These are phyloP conservation scores for Cardamine occulta DNA, from an alignment of 345 rosid genomes.

Conservation along the genomic window DNA sequence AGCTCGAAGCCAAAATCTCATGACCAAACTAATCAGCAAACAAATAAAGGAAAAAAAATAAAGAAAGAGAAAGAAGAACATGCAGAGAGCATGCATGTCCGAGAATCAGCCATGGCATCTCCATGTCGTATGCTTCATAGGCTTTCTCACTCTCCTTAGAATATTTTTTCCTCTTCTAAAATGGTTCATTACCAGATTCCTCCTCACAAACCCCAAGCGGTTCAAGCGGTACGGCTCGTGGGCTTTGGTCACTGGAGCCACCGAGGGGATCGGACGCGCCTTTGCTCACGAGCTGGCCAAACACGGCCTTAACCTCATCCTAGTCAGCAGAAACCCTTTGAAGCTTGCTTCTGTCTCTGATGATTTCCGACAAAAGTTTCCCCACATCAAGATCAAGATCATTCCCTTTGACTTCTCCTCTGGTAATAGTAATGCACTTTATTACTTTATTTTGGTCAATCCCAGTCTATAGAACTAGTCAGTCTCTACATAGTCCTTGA, in stretches of 20 bases:
- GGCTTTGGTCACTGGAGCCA: conserved; percentile 89
- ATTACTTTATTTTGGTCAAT: conserved; percentile 16
- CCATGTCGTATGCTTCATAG: conserved; percentile 55
- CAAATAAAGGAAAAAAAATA: not conserved
- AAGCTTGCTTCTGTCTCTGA: conserved; percentile 54
- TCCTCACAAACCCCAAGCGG: conserved; percentile 54
- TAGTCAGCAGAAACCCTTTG: conserved; percentile 62
- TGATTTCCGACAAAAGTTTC: conserved; percentile 50
- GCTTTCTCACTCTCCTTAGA: conserved; percentile 54
- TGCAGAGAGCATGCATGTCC: conserved; percentile 29
- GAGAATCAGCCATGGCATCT: conserved; percentile 42
- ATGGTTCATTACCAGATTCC: conserved; percentile 52
- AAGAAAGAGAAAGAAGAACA: conserved; percentile 27
- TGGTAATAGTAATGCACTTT: conserved; percentile 10
- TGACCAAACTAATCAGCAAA: conserved; percentile 22
- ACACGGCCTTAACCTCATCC: conserved; percentile 66
- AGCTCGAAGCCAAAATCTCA: conserved; percentile 18
- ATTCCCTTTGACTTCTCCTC: conserved; percentile 63
- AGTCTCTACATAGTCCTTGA: not conserved
- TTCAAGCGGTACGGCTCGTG: conserved; percentile 75
- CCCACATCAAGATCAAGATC: conserved; percentile 46
- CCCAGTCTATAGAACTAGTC: not conserved
- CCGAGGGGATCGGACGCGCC: conserved; percentile 88
- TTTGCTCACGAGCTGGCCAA: conserved; percentile 65
- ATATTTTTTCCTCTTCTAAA: conserved; percentile 48